A percentile compares a stretch with the other conserved stretches of the same genome.
phyloP scores from a whole-genome alignment of 2,329 filamentous ascomycete genomes.

The Fragosphaeria purpurea region DNA sequence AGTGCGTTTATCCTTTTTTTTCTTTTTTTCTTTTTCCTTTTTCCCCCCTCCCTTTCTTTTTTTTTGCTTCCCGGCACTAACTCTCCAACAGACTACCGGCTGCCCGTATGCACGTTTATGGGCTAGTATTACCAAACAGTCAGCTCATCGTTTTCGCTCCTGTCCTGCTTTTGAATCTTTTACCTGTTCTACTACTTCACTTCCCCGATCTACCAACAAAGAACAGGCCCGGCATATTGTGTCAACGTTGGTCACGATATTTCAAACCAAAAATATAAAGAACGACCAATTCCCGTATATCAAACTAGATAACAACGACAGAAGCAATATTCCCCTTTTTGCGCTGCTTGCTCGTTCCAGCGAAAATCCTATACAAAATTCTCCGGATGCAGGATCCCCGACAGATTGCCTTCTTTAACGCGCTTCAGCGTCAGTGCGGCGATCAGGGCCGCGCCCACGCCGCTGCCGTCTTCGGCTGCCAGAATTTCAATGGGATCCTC shows the following conservation, averaged over 20 bases:
- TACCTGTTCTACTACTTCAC: too few species aligned
- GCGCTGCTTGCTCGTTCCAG: background rate
- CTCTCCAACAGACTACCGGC: slow-evolving; percentile 47
- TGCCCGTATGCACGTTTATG: slow-evolving; percentile 67
- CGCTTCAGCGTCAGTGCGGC: slow-evolving; percentile 61
- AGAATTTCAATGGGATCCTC: slow-evolving; percentile 82
- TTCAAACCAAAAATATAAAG: background rate
- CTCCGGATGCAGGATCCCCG: slow-evolving; percentile 55
- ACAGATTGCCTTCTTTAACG: slow-evolving; percentile 51
- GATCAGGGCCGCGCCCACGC: slow-evolving; percentile 94
- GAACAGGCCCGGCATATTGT: too few species aligned
- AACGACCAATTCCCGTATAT: background rate
- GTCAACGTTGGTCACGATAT: background rate
- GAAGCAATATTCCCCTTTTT: too few species aligned
- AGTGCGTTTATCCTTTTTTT: slow-evolving; percentile 33
- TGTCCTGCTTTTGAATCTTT: too few species aligned
- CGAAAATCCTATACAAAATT: slow-evolving; percentile 37
- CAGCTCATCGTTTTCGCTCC: too few species aligned
- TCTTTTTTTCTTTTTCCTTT: slow-evolving; percentile 5
- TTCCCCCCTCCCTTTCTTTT: slow-evolving; percentile 8
- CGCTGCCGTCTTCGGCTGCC: slow-evolving; percentile 88
- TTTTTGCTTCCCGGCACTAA: slow-evolving; percentile 17
- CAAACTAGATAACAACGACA: too few species aligned
- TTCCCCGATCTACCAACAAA: too few species aligned
- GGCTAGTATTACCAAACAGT: slow-evolving; percentile 30